A percentile compares a stretch with the other conserved stretches of the same genome.
Evolutionary conservation across 2,329 filamentous ascomycete genomes (phyloP).

Genomic region (Xylariaceae sp.): DNA sequence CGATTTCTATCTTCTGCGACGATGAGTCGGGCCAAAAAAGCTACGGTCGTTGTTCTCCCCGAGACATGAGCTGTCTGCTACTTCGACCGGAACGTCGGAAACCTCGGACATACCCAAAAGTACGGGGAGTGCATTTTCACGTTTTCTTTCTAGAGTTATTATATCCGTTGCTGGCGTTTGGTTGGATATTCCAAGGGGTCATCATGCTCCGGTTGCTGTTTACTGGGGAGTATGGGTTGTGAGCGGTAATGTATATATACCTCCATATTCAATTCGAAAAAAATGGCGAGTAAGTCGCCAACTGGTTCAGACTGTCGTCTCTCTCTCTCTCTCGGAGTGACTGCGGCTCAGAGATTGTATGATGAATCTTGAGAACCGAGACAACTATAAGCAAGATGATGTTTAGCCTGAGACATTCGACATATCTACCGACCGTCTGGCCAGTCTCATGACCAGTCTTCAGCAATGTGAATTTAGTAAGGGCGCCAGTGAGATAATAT

Average conservation of each 20-base stretch:
- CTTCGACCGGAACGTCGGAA: too few species aligned
- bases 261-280: not conserved
- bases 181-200: not conserved
- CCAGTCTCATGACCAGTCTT: not conserved
- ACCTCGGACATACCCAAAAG: too few species aligned
- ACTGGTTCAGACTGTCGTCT: not conserved
- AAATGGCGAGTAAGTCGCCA: not conserved
- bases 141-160: not conserved
- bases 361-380: not conserved
- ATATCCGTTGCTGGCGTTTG: not conserved
- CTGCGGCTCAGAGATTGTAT: not conserved
- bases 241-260: not conserved
- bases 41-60: too few species aligned
- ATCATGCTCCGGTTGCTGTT: not conserved
- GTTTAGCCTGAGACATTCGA: not conserved
- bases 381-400: not conserved
- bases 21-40: too few species aligned
- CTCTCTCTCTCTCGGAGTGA: not conserved
- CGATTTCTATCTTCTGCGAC: too few species aligned
- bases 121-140: too few species aligned
- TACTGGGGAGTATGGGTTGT: not conserved
- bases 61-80: too few species aligned
- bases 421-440: not conserved
- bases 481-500: not conserved
- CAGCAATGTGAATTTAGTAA: not conserved